phyloP scores from a whole-genome alignment of 148 eudicot species.

The Beta vulgaris region DNA sequence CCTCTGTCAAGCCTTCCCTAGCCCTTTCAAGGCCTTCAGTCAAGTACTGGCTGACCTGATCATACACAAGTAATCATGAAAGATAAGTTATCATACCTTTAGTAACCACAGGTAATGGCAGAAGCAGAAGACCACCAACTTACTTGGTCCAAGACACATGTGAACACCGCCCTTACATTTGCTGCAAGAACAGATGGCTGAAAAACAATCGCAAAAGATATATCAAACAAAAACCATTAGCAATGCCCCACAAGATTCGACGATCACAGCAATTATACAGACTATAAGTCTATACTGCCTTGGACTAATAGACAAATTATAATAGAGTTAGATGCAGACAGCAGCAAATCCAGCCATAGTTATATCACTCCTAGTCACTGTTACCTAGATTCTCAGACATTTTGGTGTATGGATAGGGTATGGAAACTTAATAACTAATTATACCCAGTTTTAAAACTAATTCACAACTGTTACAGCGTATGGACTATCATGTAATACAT shows the following conservation, averaged over 20 bases:
- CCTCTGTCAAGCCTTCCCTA: conserved; percentile 91
- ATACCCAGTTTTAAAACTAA: not conserved
- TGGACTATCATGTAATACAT: not conserved
- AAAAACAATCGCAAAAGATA: conserved; percentile 29
- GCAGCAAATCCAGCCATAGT: not conserved
- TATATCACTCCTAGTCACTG: not conserved
- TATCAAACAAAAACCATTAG: not conserved
- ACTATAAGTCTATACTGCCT: not conserved
- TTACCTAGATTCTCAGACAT: too few species aligned
- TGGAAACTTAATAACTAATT: not conserved
- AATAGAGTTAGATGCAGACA: not conserved
- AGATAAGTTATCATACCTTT: conserved; percentile 4
- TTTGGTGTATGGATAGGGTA: not conserved
- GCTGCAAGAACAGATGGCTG: conserved; percentile 93
- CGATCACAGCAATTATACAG: not conserved
- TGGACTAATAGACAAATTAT: not conserved
- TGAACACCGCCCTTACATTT: conserved; percentile 81
- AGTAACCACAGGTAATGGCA: not conserved
- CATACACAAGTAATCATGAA: conserved; percentile 4
- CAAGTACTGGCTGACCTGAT: conserved; percentile 81
- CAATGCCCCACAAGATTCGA: not conserved
- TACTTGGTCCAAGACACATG: conserved; percentile 96
- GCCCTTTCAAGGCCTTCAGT: conserved; percentile 95
- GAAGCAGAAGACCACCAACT: conserved; percentile 25
- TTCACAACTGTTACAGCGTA: not conserved